Base-by-base conservation (phyloP, 495 filamentous ascomycete genomes). In the Apiosordaria backusii region DNA sequence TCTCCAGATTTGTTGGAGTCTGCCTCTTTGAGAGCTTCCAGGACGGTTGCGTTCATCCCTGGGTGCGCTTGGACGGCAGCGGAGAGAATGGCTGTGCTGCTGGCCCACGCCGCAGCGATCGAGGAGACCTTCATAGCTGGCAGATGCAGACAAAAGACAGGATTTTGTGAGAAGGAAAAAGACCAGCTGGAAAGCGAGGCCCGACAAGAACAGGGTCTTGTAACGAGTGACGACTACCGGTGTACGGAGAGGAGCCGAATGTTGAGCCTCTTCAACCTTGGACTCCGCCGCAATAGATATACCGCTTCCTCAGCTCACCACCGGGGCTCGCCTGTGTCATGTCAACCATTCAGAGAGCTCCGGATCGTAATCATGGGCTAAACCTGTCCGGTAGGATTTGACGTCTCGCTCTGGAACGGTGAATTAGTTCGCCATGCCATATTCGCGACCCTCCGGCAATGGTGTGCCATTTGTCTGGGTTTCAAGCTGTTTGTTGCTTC, bases 1-100 rank as follows among this genome's bases (percentile, higher is more conserved):
- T 71, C 67, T 1, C 53, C 63, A 4, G 75, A 76, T 13, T 73
- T 70, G 25, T 60, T 40, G 54, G n/a, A 64, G 50, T 61, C 68
- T 13, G 68, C 62, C 19, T 58, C 23, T 5, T 62, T 24, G 15
- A 58, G 62, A 40, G 29, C 29, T 1, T 60, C 29, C 1, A 50
- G 24, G 40, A 68, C 7, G 22, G 25, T 62, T 9, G 55, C 16
- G 18, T 58, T 68, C 72, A 77, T 45, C 35, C 75, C 72, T 0
- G 77, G 75, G 57, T 75, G 70, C 27, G 72, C 75, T 10, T 70
- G n/a, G 1, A 25, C 52, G 1, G 57, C 24, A n/a, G 58, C 35
- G 57, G n/a, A 1, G 15, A 68, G 1, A 25, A 61, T 58, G 22
- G 50, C 53, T 45, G 10, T 45, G 35, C 35, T 15, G 19, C 24